phyloP scores from a whole-genome alignment of 805 yeast species.

The Saccharomycopsis schoenii region DNA sequence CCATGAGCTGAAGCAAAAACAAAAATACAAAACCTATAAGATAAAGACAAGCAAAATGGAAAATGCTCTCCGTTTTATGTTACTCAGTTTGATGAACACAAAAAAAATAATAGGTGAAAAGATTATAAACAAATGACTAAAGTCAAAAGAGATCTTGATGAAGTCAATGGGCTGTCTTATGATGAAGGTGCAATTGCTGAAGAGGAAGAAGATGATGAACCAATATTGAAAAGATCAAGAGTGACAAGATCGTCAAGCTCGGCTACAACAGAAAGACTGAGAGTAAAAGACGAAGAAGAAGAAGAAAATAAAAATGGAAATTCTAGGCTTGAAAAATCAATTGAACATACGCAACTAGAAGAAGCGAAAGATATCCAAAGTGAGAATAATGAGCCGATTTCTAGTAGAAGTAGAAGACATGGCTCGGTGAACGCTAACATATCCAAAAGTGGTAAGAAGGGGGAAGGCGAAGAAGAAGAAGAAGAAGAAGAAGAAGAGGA shows the following conservation, averaged over 20 bases:
- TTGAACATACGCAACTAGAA: not conserved
- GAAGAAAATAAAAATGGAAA: not conserved
- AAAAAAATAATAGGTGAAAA: not conserved
- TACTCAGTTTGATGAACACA: not conserved
- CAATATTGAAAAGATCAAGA: slow-evolving; percentile 25
- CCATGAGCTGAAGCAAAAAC: too few relatives aligned
- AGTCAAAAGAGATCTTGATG: slow-evolving; percentile 2
- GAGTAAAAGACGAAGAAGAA: slow-evolving; percentile 3
- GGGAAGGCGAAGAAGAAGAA: slow-evolving; percentile 4
- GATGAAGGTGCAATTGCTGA: slow-evolving; percentile 1
- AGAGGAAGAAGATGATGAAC: slow-evolving; percentile 21
- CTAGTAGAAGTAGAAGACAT: not conserved
- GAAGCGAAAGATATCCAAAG: not conserved
- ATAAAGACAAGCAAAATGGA: not conserved
- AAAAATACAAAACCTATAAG: too few relatives aligned
- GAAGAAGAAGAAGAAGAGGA: slow-evolving; percentile 20
- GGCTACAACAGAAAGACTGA: not conserved
- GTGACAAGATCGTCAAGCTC: slow-evolving; percentile 6
- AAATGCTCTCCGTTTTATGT: not conserved
- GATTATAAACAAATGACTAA: not conserved
- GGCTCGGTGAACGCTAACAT: not conserved
- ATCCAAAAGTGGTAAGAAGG: slow-evolving; percentile 17
- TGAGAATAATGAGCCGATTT: not conserved
- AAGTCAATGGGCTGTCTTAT: not conserved
- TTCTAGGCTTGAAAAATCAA: not conserved